Evolutionary conservation across 2,329 filamentous ascomycete species (phyloP).

Genomic region (Stagonosporopsis tanaceti): DNA sequence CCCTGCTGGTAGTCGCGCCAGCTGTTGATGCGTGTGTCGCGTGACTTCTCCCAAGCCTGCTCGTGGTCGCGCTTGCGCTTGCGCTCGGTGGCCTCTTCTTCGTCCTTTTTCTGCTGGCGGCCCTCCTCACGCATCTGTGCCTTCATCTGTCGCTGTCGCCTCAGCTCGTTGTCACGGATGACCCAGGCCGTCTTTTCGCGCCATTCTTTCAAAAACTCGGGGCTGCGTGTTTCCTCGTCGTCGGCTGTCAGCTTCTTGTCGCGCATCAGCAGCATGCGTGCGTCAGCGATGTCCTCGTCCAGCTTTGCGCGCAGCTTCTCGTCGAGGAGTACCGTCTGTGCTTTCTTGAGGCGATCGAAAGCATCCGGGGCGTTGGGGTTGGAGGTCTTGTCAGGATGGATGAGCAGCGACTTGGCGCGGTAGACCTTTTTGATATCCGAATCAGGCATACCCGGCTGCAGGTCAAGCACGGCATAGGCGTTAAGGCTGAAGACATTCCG

Average conservation of each 20-base stretch:
- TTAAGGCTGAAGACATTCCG: conserved; percentile 86
- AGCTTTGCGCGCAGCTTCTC: conserved; percentile 88
- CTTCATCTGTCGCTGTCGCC: conserved; percentile 84
- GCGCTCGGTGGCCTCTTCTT: conserved; percentile 77
- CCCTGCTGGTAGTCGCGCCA: conserved; percentile 91
- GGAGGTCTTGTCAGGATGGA: conserved; percentile 97
- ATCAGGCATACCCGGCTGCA: conserved; percentile 93
- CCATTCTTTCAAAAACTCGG: conserved; percentile 85
- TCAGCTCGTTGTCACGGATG: conserved; percentile 89
- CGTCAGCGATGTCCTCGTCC: conserved; percentile 95
- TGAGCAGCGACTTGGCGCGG: conserved; percentile 97
- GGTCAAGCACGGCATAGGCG: conserved; percentile 90
- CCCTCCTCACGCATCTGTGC: conserved; percentile 97
- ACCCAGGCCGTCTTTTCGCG: conserved; percentile 88
- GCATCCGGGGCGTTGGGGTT: conserved; percentile 92
- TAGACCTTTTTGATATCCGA: conserved; percentile 95
- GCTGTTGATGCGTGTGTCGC: conserved; percentile 89
- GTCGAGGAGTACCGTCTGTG: conserved; percentile 88
- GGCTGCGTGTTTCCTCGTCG: conserved; percentile 83
- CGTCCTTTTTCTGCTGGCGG: conserved; percentile 81
- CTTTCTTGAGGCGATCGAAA: conserved; percentile 96
- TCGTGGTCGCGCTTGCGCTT: conserved; percentile 80
- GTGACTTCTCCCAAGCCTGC: conserved; percentile 91
- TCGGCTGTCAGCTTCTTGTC: conserved; percentile 94
- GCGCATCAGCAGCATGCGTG: conserved; percentile 91